Conservation (phyloP, 139 green algal species). For the Picochlorum sp. region DNA sequence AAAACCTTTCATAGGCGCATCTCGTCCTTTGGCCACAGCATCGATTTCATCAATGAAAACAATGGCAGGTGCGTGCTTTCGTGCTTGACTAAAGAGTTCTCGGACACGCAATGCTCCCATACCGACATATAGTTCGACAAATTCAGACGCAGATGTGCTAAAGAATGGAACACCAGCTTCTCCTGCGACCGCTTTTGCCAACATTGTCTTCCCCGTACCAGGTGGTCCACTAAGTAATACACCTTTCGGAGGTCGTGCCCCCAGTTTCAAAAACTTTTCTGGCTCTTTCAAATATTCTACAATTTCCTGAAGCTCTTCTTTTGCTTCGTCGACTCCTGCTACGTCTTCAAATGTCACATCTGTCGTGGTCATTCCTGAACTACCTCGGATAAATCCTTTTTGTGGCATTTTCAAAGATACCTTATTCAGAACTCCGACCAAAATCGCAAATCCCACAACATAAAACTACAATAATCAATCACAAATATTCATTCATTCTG, state of each 20-base stretch:
- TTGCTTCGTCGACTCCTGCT: conserved; percentile 77
- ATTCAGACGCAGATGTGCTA: conserved; percentile 67
- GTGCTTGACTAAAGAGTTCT: conserved; percentile 61
- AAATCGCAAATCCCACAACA: conserved; percentile 39
- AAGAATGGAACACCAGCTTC: conserved; percentile 83
- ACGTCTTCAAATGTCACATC: conserved; percentile 71
- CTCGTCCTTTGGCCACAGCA: conserved; percentile 59
- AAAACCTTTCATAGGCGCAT: conserved; percentile 40
- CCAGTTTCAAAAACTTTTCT: conserved; percentile 57
- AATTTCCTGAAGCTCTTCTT: conserved; percentile 81
- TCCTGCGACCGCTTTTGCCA: conserved; percentile 48
- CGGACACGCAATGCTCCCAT: conserved; percentile 78
- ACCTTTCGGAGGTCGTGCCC: conserved; percentile 54
- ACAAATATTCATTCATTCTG: too few relatives aligned
- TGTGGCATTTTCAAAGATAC: conserved; percentile 42
- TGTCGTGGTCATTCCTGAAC: neutral
- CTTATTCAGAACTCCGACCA: conserved; percentile 52
- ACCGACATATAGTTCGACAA: conserved; percentile 91
- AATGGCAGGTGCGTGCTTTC: conserved; percentile 74
- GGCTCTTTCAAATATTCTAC: conserved; percentile 68
- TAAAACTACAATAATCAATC: too few relatives aligned
- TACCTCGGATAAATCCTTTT: conserved; percentile 8
- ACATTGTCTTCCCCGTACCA: conserved; percentile 72
- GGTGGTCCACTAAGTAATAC: conserved; percentile 50
- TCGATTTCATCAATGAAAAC: conserved; percentile 94